Evolutionary conservation across 2,329 filamentous ascomycete genomes (phyloP), one percentile per base, ranked within the genome.

Genomic region (Hypomyces perniciosus): DNA sequence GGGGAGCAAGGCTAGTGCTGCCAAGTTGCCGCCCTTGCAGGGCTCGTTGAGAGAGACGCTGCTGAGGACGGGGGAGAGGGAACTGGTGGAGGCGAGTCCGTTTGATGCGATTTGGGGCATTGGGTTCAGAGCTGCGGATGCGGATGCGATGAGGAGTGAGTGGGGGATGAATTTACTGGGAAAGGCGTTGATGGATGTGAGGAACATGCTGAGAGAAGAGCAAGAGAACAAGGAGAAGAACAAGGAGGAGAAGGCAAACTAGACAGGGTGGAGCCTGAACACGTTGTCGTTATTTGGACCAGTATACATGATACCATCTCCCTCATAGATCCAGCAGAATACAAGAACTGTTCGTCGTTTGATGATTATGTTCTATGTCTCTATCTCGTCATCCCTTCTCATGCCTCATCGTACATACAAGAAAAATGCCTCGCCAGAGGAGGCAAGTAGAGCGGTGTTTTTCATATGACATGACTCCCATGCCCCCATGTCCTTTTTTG

Each of bases 91-190:
- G 67, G 81, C 81, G 31, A 75, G 75, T 52, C 79, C 82, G 8
- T 71, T 64, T 52, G 84, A 88, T 67, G 61, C 72, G 5, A 76
- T 86, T 48, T 88, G 84, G 85, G 84, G 84, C 1, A 69, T 88
- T 42, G 84, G 85, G 5, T 85, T 80, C 58, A 67, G 60, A 2
- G 77, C 73, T 6, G 68, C 66, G 13, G 67, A 75, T 59, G 83
- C 82, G 3, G 71, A 68, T 50, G 55, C 28, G 2, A 72, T 73
- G 45, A 72, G 75, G 44, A 61, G 66, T 13, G 57, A 64, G 3
- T 88, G 84, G 85, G 84, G 84, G 0, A 51, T 77, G 67, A 88
- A 88, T 65, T 61, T 86, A 51, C 63, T 88, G 43, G 84, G 84
- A 0, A 78, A 78, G 66, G 81, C 76, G 27, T 63, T 87, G 62